These are phyloP conservation scores for Gentiana straminea DNA, from an alignment of 257 asterid genomes.

Conservation along the genomic window DNA sequence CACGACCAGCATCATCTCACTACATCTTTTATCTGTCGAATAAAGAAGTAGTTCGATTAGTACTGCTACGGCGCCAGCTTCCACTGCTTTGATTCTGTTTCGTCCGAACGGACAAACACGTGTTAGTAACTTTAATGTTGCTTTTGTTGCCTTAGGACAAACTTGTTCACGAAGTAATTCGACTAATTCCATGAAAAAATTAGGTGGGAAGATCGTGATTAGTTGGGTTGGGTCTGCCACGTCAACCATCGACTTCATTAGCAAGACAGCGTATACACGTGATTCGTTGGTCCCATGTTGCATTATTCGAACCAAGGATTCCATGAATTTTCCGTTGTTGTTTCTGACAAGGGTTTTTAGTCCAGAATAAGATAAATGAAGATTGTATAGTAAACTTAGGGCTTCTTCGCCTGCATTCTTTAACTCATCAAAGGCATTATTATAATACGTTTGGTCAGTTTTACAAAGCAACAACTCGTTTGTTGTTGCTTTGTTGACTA, in stretches of 20 bases:
- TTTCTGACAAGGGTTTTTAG: constrained; percentile 20
- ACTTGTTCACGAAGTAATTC: constrained; percentile 34
- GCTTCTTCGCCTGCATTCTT: constrained; percentile 40
- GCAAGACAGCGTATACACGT: constrained; percentile 40
- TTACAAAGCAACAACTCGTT: too few species aligned
- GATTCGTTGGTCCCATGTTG: constrained; percentile 54
- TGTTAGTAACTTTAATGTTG: constrained; percentile 36
- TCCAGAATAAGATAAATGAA: constrained; percentile 43
- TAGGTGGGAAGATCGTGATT: constrained; percentile 10
- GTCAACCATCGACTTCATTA: constrained; percentile 34
- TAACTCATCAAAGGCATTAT: background rate
- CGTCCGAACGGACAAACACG: constrained; percentile 39
- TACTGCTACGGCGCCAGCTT: constrained; percentile 30
- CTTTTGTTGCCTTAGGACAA: constrained; percentile 36
- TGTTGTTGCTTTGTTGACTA: constrained; percentile 11
- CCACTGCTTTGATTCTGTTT: constrained; percentile 51
- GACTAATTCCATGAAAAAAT: constrained; percentile 33
- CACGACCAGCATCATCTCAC: constrained; percentile 36
- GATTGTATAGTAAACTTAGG: constrained; percentile 33
- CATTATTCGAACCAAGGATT: constrained; percentile 32
- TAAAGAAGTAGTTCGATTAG: constrained; percentile 48
- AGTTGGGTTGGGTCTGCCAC: constrained; percentile 29
- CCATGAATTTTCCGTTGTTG: constrained; percentile 24
- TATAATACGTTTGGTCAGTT: too few species aligned
- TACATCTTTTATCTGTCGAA: constrained; percentile 24